Evolutionary conservation across 306 rosid species (phyloP), one percentile per base, ranked within the genome.

Genomic region (Medicago ruthenica): DNA sequence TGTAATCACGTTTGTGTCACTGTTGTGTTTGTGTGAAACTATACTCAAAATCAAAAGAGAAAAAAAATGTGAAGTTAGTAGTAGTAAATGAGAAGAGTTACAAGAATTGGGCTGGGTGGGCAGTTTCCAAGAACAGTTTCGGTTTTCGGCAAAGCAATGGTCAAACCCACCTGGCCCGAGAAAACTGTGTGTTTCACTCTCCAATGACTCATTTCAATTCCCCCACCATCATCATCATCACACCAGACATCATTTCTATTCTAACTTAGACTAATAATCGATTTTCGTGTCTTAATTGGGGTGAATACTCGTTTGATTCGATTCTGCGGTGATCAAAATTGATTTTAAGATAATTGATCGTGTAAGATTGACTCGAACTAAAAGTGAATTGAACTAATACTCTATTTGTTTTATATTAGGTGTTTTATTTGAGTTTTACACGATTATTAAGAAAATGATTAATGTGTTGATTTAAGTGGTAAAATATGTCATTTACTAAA

Each of bases 111-210:
- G 67, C 13, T 61, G 67, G 67, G 6, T 61, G 85, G 86, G 74
- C 77, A 69, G 27, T 61, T 87, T 88, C 84, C 93, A 37, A 83
- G 83, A 77, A 37, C 0, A 74, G 75, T 83, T 82, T 91, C 71
- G 91, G 88, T 85, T 86, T 86, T 83, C 84, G 77, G 81, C 85
- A 65, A 45, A 12, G 1, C 37, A 70, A 55, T 76, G 85, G 98
- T 93, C 98, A 93, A 93, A 85, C 82, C 82, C 85, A 67, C 92
- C 76, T 68, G 85, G 80, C 92, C 97, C 98, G 91, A 93, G 96
- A 93, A 89, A 89, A 88, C 91, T 91, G 91, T 93, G 93, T 90
- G 31, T 85, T 84, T 54, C 53, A 85, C 47, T 78, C 31, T 83
- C 89, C 98, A 87, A 91, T 40, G 93, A 84, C 22, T 58, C 64